Evolutionary conservation across 163 green algal species (phyloP).

Genomic region (Scenedesmus sp.): DNA sequence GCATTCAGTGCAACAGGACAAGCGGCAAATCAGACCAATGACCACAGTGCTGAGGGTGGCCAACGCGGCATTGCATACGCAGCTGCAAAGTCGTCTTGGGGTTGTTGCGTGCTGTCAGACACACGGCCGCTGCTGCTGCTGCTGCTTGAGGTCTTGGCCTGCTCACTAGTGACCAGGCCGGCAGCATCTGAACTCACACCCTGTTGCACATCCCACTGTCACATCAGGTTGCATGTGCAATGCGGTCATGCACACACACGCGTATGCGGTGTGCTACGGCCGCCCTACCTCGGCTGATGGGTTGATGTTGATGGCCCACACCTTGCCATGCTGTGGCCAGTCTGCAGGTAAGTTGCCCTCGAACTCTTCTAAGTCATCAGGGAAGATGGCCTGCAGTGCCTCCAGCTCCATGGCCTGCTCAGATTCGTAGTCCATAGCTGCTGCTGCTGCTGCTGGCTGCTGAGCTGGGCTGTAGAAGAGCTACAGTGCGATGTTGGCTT

Average conservation of each 20-base stretch:
- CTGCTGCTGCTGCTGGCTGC: conserved; percentile 31
- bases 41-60: no score
- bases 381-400: conserved; percentile 94
- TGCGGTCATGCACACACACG: conserved; percentile 65
- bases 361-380: conserved; percentile 87
- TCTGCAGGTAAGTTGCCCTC: conserved; percentile 68
- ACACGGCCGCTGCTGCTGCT: background rate
- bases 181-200: no score
- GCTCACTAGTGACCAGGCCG: no score
- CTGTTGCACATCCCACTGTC: no score
- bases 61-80: background rate
- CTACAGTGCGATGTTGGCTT: background rate
- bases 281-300: conserved; percentile 32
- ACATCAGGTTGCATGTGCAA: no score
- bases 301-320: conserved; percentile 62
- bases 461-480: background rate
- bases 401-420: conserved; percentile 97
- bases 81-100: background rate
- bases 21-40: no score
- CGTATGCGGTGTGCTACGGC: no score
- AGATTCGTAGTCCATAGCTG: conserved; percentile 78
- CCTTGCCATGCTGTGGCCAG: conserved; percentile 64
- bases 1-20: background rate
- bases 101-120: background rate
- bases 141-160: background rate